Percentiles rank a stretch among this genome's conserved stretches.
Conservation (phyloP, 768 basidiomycete genomes). For the Tylopilus rubrobrunneus region DNA sequence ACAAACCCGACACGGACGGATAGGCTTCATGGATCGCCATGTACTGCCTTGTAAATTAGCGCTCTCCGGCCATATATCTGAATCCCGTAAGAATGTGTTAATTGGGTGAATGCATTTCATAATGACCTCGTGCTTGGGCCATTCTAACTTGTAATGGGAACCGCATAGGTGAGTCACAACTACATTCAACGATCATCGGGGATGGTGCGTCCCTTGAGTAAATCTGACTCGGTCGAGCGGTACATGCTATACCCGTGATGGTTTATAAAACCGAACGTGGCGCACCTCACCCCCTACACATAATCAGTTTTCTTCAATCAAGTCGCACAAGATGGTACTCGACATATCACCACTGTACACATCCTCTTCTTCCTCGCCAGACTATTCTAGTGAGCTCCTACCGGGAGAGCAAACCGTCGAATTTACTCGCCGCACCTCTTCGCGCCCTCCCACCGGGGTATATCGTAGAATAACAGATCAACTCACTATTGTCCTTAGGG, state of each 20-base stretch:
- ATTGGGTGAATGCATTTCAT: not conserved
- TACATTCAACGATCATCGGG: not conserved
- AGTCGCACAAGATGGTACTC: conserved; percentile 5
- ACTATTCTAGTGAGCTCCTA: conserved; percentile 49
- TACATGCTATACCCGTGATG: not conserved
- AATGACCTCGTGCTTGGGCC: not conserved
- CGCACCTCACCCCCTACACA: too few species aligned
- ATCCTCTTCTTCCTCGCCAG: conserved; percentile 48
- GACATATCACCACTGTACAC: conserved; percentile 46
- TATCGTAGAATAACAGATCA: conserved; percentile 30
- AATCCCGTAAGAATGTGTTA: not conserved
- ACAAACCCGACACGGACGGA: conserved; percentile 27
- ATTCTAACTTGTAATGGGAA: not conserved
- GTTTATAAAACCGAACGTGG: not conserved
- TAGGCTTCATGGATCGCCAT: not conserved
- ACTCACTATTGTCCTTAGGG: conserved; percentile 22
- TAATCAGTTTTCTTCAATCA: not conserved
- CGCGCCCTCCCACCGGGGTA: conserved; percentile 11
- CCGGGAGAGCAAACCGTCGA: conserved; percentile 50
- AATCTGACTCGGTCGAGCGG: not conserved
- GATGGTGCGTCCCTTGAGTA: not conserved
- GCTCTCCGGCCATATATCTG: not conserved
- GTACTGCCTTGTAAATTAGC: not conserved
- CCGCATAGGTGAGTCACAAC: not conserved
- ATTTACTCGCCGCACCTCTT: conserved; percentile 30